Conservation (phyloP, 2,329 filamentous ascomycete species). For the Botrytis galanthina region DNA sequence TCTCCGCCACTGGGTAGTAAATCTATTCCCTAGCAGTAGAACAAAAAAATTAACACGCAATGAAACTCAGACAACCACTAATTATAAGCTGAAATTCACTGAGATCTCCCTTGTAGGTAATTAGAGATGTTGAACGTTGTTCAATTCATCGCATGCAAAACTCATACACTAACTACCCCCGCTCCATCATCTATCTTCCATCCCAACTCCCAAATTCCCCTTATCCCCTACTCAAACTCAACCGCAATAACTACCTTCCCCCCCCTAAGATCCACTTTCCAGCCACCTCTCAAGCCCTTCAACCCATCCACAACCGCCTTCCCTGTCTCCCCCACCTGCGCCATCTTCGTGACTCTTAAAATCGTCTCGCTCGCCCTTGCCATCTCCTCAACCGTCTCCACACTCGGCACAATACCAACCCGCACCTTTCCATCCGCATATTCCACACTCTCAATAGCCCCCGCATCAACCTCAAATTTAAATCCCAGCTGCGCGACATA, state of each 20-base stretch:
- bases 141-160: too few relatives aligned
- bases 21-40: too few relatives aligned
- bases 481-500: slow-evolving; percentile 49
- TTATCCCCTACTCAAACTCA: neutral
- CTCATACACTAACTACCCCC: too few relatives aligned
- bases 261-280: slow-evolving; percentile 14
- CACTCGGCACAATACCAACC: slow-evolving; percentile 20
- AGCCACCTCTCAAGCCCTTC: slow-evolving; percentile 5
- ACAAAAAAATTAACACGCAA: too few relatives aligned
- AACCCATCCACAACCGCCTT: neutral
- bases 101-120: too few relatives aligned
- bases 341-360: slow-evolving; percentile 24
- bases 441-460: slow-evolving; percentile 42
- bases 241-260: slow-evolving; percentile 34
- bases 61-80: too few relatives aligned
- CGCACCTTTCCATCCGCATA: slow-evolving; percentile 32
- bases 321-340: slow-evolving; percentile 15
- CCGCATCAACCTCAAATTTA: slow-evolving; percentile 45
- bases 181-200: too few relatives aligned
- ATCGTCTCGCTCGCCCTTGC: slow-evolving; percentile 14
- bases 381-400: slow-evolving; percentile 12
- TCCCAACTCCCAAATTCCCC: too few relatives aligned
- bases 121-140: too few relatives aligned
- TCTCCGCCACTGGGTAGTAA: too few relatives aligned
- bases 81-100: too few relatives aligned